Evolutionary conservation across 768 basidiomycete genomes (phyloP).

Genomic region (Tylopilus balloui): DNA sequence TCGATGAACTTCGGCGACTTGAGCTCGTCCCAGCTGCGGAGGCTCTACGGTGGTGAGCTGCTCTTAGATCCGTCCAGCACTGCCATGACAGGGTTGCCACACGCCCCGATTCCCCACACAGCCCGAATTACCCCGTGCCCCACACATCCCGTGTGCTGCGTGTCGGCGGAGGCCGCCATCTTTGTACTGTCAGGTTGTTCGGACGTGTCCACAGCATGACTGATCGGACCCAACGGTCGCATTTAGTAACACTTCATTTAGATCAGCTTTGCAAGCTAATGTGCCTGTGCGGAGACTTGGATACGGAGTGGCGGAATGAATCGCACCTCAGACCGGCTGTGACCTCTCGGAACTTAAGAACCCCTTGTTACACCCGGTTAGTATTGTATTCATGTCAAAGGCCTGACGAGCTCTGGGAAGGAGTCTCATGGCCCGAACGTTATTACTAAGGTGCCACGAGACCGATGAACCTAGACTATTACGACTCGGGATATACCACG

Average conservation of each 20-base stretch:
- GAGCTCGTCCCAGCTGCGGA: slow-evolving; percentile 5
- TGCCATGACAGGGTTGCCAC: slow-evolving; percentile 10
- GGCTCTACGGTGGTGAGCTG: slow-evolving; percentile 5
- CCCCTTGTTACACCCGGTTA: neutral
- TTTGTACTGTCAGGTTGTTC: slow-evolving; percentile 19
- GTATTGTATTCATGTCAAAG: neutral
- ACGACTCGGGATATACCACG: neutral
- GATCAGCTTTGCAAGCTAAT: slow-evolving; percentile 11
- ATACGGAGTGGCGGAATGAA: neutral
- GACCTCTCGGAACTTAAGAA: slow-evolving; percentile 5
- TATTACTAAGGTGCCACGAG: slow-evolving; percentile 4
- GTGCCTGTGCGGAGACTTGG: slow-evolving; percentile 9
- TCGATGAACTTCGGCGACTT: neutral
- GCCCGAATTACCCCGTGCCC: slow-evolving; percentile 26
- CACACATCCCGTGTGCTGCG: slow-evolving; percentile 17
- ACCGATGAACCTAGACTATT: neutral
- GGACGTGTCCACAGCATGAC: slow-evolving; percentile 16
- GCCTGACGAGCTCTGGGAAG: neutral
- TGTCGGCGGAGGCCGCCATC: slow-evolving; percentile 22
- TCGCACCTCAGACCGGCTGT: neutral
- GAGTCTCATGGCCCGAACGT: slow-evolving; percentile 9
- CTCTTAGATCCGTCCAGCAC: slow-evolving; percentile 22
- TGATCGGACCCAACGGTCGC: neutral
- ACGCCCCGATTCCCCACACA: slow-evolving; percentile 10
- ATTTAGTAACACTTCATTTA: slow-evolving; percentile 6